Percentiles rank a stretch among this genome's conserved stretches.
These are phyloP conservation scores for Trichoderma cornu-damae DNA, from an alignment of 2,329 filamentous ascomycete genomes.

Conservation along the genomic window DNA sequence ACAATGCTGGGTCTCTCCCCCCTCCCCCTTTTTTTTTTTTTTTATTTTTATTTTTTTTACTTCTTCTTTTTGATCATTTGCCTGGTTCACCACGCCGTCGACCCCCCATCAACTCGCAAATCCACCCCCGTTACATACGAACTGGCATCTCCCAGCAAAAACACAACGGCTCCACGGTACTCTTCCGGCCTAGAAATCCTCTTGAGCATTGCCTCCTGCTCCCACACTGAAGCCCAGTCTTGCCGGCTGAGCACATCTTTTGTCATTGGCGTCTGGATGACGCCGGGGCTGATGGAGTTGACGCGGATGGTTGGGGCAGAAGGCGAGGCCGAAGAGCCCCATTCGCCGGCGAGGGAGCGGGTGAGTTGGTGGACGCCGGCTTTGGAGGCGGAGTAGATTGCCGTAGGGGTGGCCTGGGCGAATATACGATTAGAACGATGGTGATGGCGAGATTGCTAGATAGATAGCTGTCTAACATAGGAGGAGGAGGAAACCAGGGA, in stretches of 20 bases:
- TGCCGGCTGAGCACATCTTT: not conserved
- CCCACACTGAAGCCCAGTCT: conserved; percentile 6
- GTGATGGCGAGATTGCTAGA: not conserved
- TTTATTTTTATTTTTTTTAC: no score
- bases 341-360: conserved; percentile 49
- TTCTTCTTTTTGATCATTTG: no score
- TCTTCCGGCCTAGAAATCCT: conserved; percentile 4
- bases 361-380: conserved; percentile 48
- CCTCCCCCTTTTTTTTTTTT: no score
- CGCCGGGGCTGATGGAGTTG: conserved; percentile 34
- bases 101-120: conserved; percentile 11
- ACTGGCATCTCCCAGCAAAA: conserved; percentile 2
- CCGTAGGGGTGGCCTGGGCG: conserved; percentile 32
- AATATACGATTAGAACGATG: not conserved
- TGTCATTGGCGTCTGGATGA: conserved; percentile 16
- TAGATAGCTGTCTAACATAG: no score
- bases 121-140: conserved; percentile 15
- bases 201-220: conserved; percentile 14
- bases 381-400: conserved; percentile 51
- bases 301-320: conserved; percentile 42
- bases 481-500: no score
- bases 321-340: conserved; percentile 37
- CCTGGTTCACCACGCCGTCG: conserved; percentile 15
- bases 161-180: conserved; percentile 6
- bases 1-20: not conserved